Evolutionary conservation across 805 yeast species (phyloP), one percentile per base, ranked within the genome.

Genomic region (Candida oleophila): DNA sequence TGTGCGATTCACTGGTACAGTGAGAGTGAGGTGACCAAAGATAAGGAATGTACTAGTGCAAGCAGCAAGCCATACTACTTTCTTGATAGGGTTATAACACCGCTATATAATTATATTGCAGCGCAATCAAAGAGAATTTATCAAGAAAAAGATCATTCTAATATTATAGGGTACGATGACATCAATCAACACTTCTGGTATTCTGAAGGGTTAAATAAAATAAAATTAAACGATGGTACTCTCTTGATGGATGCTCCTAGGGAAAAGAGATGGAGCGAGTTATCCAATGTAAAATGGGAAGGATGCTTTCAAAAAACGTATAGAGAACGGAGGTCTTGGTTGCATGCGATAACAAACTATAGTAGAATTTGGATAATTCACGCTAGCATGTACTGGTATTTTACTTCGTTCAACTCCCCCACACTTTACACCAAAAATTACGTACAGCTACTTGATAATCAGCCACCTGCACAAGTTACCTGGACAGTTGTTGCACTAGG

Each of bases 81-180:
- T 49, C 57, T 78, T 39, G 63, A 67, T 32, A 50, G 64, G 12
- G 65, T 75, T 3, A 72, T 78, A 14, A 72, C 74, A 3, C 83
- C 83, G 1, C 42, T 78, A 15, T 78, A 85, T 68, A 63, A 68
- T 45, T 89, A 74, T 59, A 71, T 87, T 33, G 76, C 85, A 52
- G 79, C 77, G 50, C 96, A 89, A 67, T 48, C 88, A 85, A 3
- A 69, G 68, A 44, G 81, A 76, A 67, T 73, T 76, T 33, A 45
- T 47, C 12, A 82, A 50, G 90, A 82, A 57, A 77, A 77, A 55
- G 94, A 89, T 66, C 94, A 83, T 71, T 61, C 74, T 62, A 61
- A 77, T 53, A 71, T 83, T 60, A 59, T 82, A 62, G 77, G 87
- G 51, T 64, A 85, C 53, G 83, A 78, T 55, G 83, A 78, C 52